These are phyloP conservation scores for Clonostachys sp. DNA, from an alignment of 2,329 filamentous ascomycete species.

Conservation along the genomic window DNA sequence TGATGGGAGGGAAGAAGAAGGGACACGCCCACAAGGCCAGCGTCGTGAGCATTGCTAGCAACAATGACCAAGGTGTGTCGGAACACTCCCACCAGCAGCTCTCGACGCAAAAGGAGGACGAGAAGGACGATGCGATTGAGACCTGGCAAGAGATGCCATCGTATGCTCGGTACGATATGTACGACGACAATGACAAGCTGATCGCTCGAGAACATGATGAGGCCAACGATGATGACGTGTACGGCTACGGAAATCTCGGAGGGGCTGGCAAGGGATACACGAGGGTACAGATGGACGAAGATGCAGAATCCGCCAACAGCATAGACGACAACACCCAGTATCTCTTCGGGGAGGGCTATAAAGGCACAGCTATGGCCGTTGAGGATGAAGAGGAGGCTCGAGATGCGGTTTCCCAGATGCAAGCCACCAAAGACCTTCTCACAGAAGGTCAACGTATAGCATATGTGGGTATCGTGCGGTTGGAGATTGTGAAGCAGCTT, in stretches of 20 bases:
- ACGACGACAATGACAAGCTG: slow-evolving; percentile 87
- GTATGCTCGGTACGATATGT: slow-evolving; percentile 88
- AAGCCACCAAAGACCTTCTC: slow-evolving; percentile 90
- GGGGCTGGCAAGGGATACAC: slow-evolving; percentile 95
- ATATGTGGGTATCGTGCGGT: slow-evolving; percentile 84
- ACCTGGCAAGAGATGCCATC: slow-evolving; percentile 94
- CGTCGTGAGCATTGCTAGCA: slow-evolving; percentile 2
- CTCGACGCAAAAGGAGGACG: slow-evolving; percentile 49
- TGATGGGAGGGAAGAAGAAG: no score
- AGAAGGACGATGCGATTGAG: slow-evolving; percentile 54
- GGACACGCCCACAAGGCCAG: slow-evolving; percentile 1
- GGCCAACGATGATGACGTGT: slow-evolving; percentile 60
- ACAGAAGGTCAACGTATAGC: slow-evolving; percentile 95
- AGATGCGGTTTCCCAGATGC: slow-evolving; percentile 84
- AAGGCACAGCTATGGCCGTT: slow-evolving; percentile 53
- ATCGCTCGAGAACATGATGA: slow-evolving; percentile 78
- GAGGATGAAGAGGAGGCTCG: slow-evolving; percentile 80
- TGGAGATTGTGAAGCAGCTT: slow-evolving; percentile 69
- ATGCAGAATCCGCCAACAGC: slow-evolving; percentile 88
- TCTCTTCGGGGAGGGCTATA: slow-evolving; percentile 70
- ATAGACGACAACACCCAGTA: slow-evolving; percentile 98
- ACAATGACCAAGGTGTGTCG: not conserved
- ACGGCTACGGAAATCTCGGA: slow-evolving; percentile 72
- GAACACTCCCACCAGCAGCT: slow-evolving; percentile 91
- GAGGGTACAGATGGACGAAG: slow-evolving; percentile 89